A percentile compares a stretch with the other conserved stretches of the same genome.
Conservation (phyloP, 257 asterid species). For the Pogostemon cablin region DNA sequence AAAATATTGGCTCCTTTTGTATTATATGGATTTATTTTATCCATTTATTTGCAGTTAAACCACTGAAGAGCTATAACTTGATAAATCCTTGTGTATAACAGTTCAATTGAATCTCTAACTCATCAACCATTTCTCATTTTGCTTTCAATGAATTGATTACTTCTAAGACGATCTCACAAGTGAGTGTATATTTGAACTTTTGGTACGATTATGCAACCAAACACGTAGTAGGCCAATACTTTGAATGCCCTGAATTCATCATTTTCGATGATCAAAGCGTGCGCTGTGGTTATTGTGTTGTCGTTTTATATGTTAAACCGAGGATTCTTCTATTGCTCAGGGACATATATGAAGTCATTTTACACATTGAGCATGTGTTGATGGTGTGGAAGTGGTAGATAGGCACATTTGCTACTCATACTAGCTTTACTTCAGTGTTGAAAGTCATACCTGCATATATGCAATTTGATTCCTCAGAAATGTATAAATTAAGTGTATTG, state of each 20-base stretch:
- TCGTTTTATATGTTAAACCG: not conserved
- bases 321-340: too few species aligned
- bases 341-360: not conserved
- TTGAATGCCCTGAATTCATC: not conserved
- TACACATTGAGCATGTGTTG: not conserved
- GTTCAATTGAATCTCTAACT: too few species aligned
- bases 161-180: too few species aligned
- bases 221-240: not conserved
- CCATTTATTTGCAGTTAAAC: slow-evolving; percentile 21
- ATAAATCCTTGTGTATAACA: too few species aligned
- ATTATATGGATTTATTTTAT: slow-evolving; percentile 25
- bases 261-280: too few species aligned
- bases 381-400: not conserved
- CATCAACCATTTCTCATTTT: too few species aligned
- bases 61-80: slow-evolving; percentile 26
- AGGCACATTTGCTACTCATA: not conserved
- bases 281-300: not conserved
- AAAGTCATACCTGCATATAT: slow-evolving; percentile 11
- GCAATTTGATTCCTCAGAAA: not conserved
- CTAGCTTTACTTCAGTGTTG: not conserved
- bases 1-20: slow-evolving; percentile 19
- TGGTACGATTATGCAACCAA: not conserved
- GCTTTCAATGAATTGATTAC: too few species aligned
- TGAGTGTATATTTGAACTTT: not conserved
- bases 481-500: not conserved